Evolutionary conservation across 129 eudicot genomes (phyloP).

Genomic region (Daucus carota): DNA sequence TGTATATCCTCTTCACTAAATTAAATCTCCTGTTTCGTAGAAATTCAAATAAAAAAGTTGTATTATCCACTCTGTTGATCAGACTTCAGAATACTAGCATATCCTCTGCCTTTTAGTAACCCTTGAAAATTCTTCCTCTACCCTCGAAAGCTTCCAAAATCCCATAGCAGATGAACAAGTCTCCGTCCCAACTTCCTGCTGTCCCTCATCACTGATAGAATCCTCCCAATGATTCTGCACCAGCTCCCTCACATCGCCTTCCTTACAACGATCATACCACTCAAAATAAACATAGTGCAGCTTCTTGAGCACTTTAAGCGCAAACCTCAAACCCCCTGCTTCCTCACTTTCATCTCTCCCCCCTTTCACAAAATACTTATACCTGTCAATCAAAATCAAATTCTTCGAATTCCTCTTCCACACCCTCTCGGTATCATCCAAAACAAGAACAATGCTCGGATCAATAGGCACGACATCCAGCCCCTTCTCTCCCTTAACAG

Average conservation of each 20-base stretch:
- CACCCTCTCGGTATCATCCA: constrained; percentile 46
- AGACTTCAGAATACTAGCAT: neutral
- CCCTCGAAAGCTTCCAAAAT: neutral
- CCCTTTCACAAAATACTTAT: neutral
- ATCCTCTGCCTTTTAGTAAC: neutral
- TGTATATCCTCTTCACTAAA: too few relatives aligned
- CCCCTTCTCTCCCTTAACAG: constrained; percentile 32
- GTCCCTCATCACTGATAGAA: neutral
- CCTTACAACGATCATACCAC: neutral
- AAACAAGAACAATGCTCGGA: constrained; percentile 32
- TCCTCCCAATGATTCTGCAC: neutral
- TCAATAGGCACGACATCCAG: constrained; percentile 41
- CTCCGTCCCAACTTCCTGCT: neutral
- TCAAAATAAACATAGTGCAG: neutral
- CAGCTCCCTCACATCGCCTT: neutral
- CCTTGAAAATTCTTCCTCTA: neutral
- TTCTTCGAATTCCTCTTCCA: neutral
- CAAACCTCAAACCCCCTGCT: neutral
- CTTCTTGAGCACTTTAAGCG: neutral
- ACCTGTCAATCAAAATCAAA: neutral
- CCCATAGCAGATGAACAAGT: neutral
- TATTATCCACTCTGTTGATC: neutral
- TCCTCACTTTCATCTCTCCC: neutral
- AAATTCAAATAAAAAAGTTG: neutral
- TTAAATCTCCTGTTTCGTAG: neutral